These are phyloP conservation scores for Neofusicoccum ribis DNA, from an alignment of 2,329 filamentous ascomycete genomes.

Conservation along the genomic window DNA sequence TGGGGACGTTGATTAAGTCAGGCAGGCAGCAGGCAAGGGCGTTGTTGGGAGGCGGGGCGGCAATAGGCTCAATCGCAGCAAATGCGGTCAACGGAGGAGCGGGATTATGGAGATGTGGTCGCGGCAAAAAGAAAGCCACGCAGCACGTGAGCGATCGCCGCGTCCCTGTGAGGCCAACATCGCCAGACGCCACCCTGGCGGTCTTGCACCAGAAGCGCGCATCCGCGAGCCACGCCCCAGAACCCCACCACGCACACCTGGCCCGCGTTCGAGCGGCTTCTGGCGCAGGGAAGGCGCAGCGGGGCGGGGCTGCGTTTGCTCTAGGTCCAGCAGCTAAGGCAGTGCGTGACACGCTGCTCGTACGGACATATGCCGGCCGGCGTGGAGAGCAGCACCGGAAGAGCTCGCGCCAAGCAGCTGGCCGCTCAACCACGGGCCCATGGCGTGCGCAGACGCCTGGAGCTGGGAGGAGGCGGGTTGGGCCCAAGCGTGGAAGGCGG, in stretches of 20 bases:
- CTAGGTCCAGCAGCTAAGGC: neutral
- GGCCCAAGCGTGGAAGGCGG: conserved; percentile 1
- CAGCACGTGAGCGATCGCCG: conserved; percentile 9
- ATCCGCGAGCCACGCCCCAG: neutral
- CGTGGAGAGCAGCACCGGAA: neutral
- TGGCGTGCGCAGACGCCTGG: neutral
- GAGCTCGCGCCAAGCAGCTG: conserved; percentile 1
- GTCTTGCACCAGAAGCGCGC: neutral
- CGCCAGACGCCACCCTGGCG: neutral
- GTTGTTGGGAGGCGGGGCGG: conserved; percentile 7
- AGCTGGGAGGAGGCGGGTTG: neutral
- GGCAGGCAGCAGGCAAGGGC: conserved; percentile 12
- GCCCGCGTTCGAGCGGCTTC: neutral
- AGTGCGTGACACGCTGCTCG: conserved; percentile 5
- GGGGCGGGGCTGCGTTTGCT: neutral
- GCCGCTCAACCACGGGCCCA: conserved; percentile 2
- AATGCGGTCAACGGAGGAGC: conserved; percentile 8
- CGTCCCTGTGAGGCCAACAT: neutral
- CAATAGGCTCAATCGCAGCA: conserved; percentile 6
- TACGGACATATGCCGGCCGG: conserved; percentile 11
- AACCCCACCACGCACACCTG: neutral
- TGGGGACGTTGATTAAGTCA: conserved; percentile 2
- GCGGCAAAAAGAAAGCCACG: conserved; percentile 9
- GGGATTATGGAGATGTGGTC: neutral
- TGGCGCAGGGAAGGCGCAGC: neutral